A percentile compares a stretch with the other conserved stretches of the same genome.
Evolutionary conservation across 305 asterid species (phyloP).

Genomic region (Stenogyne calaminthoides): DNA sequence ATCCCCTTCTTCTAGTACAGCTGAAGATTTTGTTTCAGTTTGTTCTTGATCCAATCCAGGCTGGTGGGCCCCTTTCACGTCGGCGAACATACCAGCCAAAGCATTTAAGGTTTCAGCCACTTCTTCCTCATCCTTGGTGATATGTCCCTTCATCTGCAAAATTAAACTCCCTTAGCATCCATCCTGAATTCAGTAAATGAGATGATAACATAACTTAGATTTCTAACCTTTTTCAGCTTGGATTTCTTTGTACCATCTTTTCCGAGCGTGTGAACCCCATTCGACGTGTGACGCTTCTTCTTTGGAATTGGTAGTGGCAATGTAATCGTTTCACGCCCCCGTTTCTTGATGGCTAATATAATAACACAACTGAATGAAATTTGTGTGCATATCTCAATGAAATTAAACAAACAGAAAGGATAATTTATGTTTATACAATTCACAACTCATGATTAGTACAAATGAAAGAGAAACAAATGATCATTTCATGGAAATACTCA

Average conservation of each 20-base stretch:
- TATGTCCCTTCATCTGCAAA: constrained; percentile 42
- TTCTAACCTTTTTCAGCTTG: constrained; percentile 58
- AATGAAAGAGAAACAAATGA: not conserved
- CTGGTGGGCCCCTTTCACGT: constrained; percentile 30
- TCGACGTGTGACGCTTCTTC: constrained; percentile 38
- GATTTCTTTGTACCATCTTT: constrained; percentile 48
- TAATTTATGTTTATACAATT: too few species aligned
- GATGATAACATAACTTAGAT: not conserved
- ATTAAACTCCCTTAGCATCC: constrained; percentile 26
- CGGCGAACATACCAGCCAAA: constrained; percentile 57
- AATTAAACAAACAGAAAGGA: not conserved
- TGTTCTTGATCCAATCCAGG: constrained; percentile 34
- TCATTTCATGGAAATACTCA: constrained; percentile 15
- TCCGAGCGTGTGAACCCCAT: constrained; percentile 37
- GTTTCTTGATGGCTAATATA: constrained; percentile 61
- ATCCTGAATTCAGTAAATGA: not conserved
- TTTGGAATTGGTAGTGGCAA: constrained; percentile 39
- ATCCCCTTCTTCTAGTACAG: constrained; percentile 35
- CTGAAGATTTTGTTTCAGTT: constrained; percentile 42
- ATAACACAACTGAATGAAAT: constrained; percentile 25
- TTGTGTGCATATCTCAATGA: not conserved
- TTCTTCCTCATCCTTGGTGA: constrained; percentile 84
- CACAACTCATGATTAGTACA: too few species aligned
- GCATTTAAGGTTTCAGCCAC: constrained; percentile 81
- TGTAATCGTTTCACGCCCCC: constrained; percentile 45